Percentiles rank a stretch among this genome's conserved stretches.
These are phyloP conservation scores for Vanrija pseudolonga DNA, from an alignment of 1,284 basidiomycete genomes.

Conservation along the genomic window DNA sequence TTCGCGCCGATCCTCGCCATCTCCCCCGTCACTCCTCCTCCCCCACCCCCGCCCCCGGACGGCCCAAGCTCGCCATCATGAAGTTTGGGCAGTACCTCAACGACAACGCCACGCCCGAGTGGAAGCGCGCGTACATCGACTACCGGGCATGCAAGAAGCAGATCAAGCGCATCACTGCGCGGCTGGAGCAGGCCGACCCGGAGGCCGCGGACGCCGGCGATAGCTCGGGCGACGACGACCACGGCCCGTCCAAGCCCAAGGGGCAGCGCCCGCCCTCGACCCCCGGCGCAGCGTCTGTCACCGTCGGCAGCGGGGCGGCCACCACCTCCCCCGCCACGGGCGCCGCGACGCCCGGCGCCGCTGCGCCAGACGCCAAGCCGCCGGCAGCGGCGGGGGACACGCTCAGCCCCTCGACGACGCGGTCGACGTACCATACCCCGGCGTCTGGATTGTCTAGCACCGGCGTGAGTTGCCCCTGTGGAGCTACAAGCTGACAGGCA, in stretches of 20 bases:
- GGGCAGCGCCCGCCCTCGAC: not conserved
- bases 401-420: no score
- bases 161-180: constrained; percentile 41
- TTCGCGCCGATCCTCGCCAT: no score
- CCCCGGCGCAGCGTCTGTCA: not conserved
- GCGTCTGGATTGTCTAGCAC: not conserved
- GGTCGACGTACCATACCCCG: not conserved
- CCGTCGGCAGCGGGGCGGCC: not conserved
- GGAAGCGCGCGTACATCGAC: constrained; percentile 51
- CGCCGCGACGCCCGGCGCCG: no score
- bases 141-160: constrained; percentile 49
- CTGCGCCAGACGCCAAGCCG: not conserved
- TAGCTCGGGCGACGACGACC: constrained; percentile 39
- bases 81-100: constrained; percentile 32
- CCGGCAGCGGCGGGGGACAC: not conserved
- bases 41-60: not conserved
- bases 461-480: not conserved
- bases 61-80: not conserved
- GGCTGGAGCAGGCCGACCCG: constrained; percentile 22
- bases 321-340: not conserved
- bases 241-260: constrained; percentile 34
- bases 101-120: constrained; percentile 49
- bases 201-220: constrained; percentile 17
- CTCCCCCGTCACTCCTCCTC: not conserved
- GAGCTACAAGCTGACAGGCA: constrained; percentile 3